A percentile compares a stretch with the other conserved stretches of the same genome.
phyloP scores from a whole-genome alignment of 2,329 filamentous ascomycete species.

The Peltaster fructicola region DNA sequence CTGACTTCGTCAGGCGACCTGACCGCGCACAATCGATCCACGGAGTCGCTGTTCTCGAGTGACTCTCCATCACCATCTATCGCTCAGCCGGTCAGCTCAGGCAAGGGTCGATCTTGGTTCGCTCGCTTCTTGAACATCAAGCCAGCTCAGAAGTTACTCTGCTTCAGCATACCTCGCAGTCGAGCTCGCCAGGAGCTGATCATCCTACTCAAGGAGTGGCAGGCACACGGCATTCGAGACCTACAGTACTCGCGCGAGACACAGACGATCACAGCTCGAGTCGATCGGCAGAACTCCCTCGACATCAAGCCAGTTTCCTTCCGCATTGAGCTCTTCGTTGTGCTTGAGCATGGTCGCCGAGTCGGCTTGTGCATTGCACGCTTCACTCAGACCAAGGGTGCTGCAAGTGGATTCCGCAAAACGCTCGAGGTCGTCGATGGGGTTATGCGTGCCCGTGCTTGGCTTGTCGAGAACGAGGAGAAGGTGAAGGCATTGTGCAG shows the following conservation, averaged over 20 bases:
- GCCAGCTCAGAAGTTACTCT: constrained; percentile 57
- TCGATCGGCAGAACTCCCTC: constrained; percentile 61
- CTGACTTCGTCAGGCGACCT: constrained; percentile 8
- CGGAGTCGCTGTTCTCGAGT: constrained; percentile 16
- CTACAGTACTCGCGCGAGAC: constrained; percentile 62
- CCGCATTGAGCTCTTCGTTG: constrained; percentile 70
- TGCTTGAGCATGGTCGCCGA: constrained; percentile 68
- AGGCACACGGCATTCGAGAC: constrained; percentile 55
- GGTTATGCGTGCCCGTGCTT: constrained; percentile 44
- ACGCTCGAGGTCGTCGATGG: constrained; percentile 61
- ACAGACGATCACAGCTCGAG: constrained; percentile 62
- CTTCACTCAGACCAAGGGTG: constrained; percentile 81
- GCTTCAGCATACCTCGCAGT: constrained; percentile 54
- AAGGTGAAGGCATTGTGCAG: constrained; percentile 27
- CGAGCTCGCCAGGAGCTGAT: constrained; percentile 62
- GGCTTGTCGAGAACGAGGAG: constrained; percentile 45
- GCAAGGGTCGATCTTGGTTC: constrained; percentile 57
- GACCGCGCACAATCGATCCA: constrained; percentile 10
- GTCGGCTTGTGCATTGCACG: constrained; percentile 63
- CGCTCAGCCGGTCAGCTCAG: constrained; percentile 22
- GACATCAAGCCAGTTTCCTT: constrained; percentile 78
- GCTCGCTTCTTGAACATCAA: constrained; percentile 79
- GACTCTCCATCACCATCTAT: constrained; percentile 28
- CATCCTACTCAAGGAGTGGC: constrained; percentile 61
- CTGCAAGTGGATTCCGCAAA: constrained; percentile 71